Evolutionary conservation across 192 early-diverging fungal species (phyloP), one percentile per base, ranked within the genome.

Genomic region (Linnemannia exigua): DNA sequence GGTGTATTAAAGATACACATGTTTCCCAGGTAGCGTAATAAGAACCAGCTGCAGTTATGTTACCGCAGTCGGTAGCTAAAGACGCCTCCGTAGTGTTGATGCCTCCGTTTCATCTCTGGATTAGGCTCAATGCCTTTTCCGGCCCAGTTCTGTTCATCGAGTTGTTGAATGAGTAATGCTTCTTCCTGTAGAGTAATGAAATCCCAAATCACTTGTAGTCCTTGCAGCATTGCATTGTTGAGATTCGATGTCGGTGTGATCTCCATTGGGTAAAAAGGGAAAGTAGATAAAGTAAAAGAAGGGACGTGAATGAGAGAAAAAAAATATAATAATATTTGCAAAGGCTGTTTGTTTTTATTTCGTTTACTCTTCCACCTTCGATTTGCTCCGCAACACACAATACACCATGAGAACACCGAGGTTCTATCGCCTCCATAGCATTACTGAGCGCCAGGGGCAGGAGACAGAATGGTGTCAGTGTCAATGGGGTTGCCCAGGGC

Each of bases 51-150:
- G 41, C 9, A 44, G 41, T 47, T 35, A 5, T 15, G 15, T 85
- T 88, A 92, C 92, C 92, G 76, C 48, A 90, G 89, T 50, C 91
- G 88, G 84, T 91, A 93, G 67, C 90, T 93, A 71, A 95, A 95
- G 20, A 91, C 77, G 69, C 91, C 83, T 5, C 95, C 95, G 80
- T 93, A 95, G 70, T 95, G 94, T 76, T 94, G 93, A 11, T 94
- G 94, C 35, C 95, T 82, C 68, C 95, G 79, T 54, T 89, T 90
- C 79, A 95, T 84, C 79, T 95, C 94, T 69, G 91, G 93, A 79
- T 91, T 95, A 52, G 90, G 94, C 47, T 89, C 91, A 19, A 87
- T 79, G 5, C 94, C 94, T 52, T 80, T 51, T 31, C 94, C 94
- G 5, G 87, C 83, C 94, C 94, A 95, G 19, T 72, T 47, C 22